These are phyloP conservation scores for Magnolia kwangsiensis DNA, from an alignment of 164 flowering plant genomes.

Conservation along the genomic window DNA sequence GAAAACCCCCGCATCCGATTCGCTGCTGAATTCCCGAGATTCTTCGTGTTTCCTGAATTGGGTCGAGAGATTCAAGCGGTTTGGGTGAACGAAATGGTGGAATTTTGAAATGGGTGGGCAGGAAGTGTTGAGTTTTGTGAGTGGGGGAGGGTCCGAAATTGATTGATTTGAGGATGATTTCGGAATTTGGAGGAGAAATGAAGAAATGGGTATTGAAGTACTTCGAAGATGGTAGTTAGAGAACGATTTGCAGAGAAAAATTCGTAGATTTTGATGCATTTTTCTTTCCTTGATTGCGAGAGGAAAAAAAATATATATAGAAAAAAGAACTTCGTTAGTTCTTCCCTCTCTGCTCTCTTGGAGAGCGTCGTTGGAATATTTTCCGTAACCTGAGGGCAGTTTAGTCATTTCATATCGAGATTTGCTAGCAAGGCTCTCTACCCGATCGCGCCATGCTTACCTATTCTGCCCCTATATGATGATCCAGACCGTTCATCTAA, in stretches of 20 bases:
- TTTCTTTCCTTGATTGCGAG: not conserved
- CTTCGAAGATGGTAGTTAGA: slow-evolving; percentile 20
- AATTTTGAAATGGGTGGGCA: slow-evolving; percentile 12
- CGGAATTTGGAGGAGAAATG: slow-evolving; percentile 13
- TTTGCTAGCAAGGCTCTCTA: too few species aligned
- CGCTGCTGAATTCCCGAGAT: slow-evolving; percentile 28
- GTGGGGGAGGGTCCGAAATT: slow-evolving; percentile 1
- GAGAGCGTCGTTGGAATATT: too few species aligned
- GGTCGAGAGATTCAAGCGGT: slow-evolving; percentile 4
- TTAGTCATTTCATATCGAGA: too few species aligned
- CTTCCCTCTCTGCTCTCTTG: too few species aligned
- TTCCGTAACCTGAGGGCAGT: too few species aligned
- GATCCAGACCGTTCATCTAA: too few species aligned
- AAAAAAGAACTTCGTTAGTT: not conserved
- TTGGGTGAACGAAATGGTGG: slow-evolving; percentile 17
- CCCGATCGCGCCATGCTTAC: too few species aligned
- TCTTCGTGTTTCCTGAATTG: slow-evolving; percentile 7
- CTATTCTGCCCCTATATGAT: too few species aligned
- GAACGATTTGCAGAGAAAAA: slow-evolving; percentile 27
- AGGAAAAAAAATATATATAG: not conserved
- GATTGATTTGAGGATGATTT: slow-evolving; percentile 9
- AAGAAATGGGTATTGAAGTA: slow-evolving; percentile 27
- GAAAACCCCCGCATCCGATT: slow-evolving; percentile 15
- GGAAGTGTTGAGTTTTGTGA: slow-evolving; percentile 12
- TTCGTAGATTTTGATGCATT: slow-evolving; percentile 32